phyloP scores from a whole-genome alignment of 2,329 filamentous ascomycete species.

The Ascochyta viciae-villosae region DNA sequence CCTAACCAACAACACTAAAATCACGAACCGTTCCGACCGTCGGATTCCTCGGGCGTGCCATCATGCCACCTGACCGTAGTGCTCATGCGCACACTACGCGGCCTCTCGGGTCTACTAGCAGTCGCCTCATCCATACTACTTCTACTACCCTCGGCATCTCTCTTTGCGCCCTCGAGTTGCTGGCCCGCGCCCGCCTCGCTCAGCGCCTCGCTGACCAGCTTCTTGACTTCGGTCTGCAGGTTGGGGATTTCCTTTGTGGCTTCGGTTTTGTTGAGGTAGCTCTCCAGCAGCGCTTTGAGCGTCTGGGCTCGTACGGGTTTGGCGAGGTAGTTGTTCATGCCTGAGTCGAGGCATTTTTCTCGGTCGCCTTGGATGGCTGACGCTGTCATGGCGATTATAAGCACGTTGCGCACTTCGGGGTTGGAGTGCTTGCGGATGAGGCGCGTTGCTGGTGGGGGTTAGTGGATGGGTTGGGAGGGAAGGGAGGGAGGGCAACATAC shows the following conservation, averaged over 20 bases:
- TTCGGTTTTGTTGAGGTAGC: conserved; percentile 64
- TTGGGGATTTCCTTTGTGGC: conserved; percentile 47
- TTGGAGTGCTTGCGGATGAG: conserved; percentile 79
- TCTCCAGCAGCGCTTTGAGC: conserved; percentile 81
- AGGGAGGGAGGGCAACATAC: conserved; percentile 16
- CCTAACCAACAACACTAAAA: too few relatives aligned
- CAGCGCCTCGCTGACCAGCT: conserved; percentile 49
- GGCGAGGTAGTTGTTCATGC: conserved; percentile 97
- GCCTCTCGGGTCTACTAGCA: not conserved
- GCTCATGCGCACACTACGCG: conserved; percentile 12
- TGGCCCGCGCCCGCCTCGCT: conserved; percentile 24
- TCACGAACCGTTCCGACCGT: not conserved
- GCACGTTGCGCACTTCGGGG: conserved; percentile 77
- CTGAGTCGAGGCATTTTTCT: conserved; percentile 92
- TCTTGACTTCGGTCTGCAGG: conserved; percentile 55
- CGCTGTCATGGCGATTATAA: conserved; percentile 98
- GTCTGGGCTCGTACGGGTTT: conserved; percentile 93
- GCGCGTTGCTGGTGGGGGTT: conserved; percentile 68
- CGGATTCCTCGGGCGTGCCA: not conserved
- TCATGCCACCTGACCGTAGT: conserved; percentile 16
- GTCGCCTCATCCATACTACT: not conserved
- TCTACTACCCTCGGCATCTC: not conserved
- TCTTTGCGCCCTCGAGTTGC: conserved; percentile 1
- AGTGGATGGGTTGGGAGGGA: conserved; percentile 5
- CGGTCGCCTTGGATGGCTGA: conserved; percentile 92